Evolutionary conservation across 2,329 filamentous ascomycete species (phyloP), one percentile per base, ranked within the genome.

Genomic region (Trichoderma brevicompactum): DNA sequence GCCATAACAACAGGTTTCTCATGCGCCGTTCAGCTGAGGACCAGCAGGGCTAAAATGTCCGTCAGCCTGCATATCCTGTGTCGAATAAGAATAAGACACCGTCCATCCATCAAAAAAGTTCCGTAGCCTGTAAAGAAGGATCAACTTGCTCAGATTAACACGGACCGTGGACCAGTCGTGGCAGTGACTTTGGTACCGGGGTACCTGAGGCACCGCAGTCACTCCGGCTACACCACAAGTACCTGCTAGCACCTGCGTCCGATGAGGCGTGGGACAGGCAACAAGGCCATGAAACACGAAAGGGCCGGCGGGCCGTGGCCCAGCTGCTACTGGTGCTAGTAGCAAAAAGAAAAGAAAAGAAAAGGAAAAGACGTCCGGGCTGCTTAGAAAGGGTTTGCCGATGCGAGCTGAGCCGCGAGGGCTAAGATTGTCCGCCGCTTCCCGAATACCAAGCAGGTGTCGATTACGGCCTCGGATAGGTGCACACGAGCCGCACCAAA

Each of bases 211-310:
- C 2, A 28, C 23, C 23, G 23, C 23, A 28, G 23, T 2, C 23
- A 5, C 32, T 23, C 40, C 13, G 19, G 36, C 32, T 12, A 10
- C 48, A 54, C 13, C 32, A 38, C 43, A 28, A 7, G 43, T 49
- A 41, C 34, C 17, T 13, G 36, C 17, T 40, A n/a, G 56, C 44
- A 40, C 43, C 41, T 34, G 34, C 50, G 36, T 12, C 50, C 55
- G 43, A 36, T 48, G 55, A 54, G 50, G 32, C 61, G 52, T 19
- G 32, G 43, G 15, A 53, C 43, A 60, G 28, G 28, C 36, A 61
- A 34, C 64, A 53, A 65, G 55, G 66, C 19, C 58, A 63, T 67
- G 68, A 69, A 68, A 68, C 68, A 65, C 58, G 50, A 44, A 49
- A 60, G 64, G 62, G 65, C 36, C 52, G 44, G 36, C 44, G 49